phyloP scores from a whole-genome alignment of 768 basidiomycete genomes.

The Lactarius sanguifluus region DNA sequence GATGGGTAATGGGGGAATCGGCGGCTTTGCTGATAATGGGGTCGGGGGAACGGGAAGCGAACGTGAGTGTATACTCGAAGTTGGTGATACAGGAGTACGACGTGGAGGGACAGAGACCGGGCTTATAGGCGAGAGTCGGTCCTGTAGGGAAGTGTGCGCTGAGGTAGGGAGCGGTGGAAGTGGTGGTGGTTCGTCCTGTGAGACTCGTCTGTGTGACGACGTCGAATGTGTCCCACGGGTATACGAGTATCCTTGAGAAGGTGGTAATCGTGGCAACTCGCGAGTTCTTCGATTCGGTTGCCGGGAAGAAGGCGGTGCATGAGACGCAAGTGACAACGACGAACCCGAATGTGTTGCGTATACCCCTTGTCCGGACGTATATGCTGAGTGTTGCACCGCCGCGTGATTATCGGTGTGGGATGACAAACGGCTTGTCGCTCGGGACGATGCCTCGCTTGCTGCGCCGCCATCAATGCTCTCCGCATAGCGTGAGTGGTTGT shows the following conservation, averaged over 20 bases:
- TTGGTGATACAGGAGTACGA: not conserved
- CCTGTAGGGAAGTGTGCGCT: not conserved
- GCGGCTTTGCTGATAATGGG: conserved; percentile 12
- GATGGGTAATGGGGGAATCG: not conserved
- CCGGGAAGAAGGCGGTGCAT: not conserved
- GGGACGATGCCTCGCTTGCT: conserved; percentile 6
- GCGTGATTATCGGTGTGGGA: conserved; percentile 9
- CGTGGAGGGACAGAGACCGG: conserved; percentile 5
- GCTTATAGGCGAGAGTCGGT: not conserved
- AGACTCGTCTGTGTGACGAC: not conserved
- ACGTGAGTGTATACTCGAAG: conserved; percentile 17
- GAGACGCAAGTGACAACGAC: conserved; percentile 5
- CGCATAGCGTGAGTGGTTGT: not conserved
- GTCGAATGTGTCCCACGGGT: not conserved
- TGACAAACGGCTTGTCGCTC: conserved; percentile 17
- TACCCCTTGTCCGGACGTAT: not conserved
- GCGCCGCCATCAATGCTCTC: not conserved
- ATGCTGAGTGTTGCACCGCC: conserved; percentile 4
- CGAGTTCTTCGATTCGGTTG: conserved; percentile 10
- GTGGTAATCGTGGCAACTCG: conserved; percentile 12
- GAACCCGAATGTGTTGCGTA: conserved; percentile 9
- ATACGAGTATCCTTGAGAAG: not conserved
- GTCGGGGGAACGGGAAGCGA: conserved; percentile 17
- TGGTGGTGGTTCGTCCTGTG: conserved; percentile 5
- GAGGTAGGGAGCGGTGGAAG: conserved; percentile 9